Evolutionary conservation across 768 basidiomycete species (phyloP).

Genomic region (Fomitopsis serialis): DNA sequence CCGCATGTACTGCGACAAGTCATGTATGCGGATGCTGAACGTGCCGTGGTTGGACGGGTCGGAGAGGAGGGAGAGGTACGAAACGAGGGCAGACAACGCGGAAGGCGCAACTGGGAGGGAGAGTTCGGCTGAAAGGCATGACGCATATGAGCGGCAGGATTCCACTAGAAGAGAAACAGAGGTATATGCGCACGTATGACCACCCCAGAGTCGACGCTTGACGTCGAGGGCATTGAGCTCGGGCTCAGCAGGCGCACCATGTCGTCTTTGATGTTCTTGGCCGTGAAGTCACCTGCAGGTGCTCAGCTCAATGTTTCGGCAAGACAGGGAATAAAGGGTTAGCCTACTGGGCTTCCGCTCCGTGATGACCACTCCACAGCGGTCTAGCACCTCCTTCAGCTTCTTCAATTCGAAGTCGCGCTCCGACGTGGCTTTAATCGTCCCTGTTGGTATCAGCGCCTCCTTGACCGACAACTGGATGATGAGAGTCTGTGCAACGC

Average conservation of each 20-base stretch:
- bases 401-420: conserved; percentile 87
- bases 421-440: conserved; percentile 64
- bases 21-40: conserved; percentile 81
- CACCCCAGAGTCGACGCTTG: conserved; percentile 43
- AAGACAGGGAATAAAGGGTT: neutral
- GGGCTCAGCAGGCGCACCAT: conserved; percentile 61
- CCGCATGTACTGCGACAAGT: conserved; percentile 91
- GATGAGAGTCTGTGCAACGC: conserved; percentile 88
- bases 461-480: conserved; percentile 99
- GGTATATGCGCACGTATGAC: conserved; percentile 43
- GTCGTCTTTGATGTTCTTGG: conserved; percentile 78
- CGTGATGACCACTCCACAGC: conserved; percentile 87
- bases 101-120: conserved; percentile 72
- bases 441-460: conserved; percentile 78
- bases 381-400: conserved; percentile 78
- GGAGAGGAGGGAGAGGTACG: conserved; percentile 74
- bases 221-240: conserved; percentile 31
- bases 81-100: conserved; percentile 75
- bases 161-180: too few relatives aligned
- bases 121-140: conserved; percentile 55
- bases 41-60: conserved; percentile 76
- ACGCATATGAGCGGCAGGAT: neutral
- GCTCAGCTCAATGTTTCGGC: neutral
- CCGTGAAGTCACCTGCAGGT: conserved; percentile 71
- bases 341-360: conserved; percentile 82